Evolutionary conservation across 2,329 filamentous ascomycete genomes (phyloP).

Genomic region (Phoma sp.): DNA sequence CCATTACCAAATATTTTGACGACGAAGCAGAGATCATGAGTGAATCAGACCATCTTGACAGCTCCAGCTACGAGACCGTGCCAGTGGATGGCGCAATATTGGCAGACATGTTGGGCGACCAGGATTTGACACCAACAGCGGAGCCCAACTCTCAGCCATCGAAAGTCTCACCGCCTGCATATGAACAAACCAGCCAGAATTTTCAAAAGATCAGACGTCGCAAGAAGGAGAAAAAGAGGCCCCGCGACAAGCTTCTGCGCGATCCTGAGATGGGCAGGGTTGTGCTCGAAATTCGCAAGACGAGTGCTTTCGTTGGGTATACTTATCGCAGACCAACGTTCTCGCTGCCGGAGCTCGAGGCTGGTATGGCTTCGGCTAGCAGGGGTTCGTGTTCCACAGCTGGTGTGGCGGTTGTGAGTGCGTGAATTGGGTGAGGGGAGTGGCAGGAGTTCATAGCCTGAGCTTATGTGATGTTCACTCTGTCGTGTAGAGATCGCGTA

Average conservation of each 20-base stretch:
- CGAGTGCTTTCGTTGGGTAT: slow-evolving; percentile 86
- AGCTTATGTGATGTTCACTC: too few relatives aligned
- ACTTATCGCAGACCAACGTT: slow-evolving; percentile 69
- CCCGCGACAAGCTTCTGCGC: slow-evolving; percentile 83
- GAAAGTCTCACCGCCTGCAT: background rate
- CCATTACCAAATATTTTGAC: slow-evolving; percentile 84
- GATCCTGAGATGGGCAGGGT: slow-evolving; percentile 69
- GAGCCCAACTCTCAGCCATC: background rate
- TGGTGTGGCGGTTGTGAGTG: slow-evolving; percentile 18
- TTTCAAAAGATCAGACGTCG: slow-evolving; percentile 51
- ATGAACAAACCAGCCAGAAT: slow-evolving; percentile 9
- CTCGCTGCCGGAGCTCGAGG: slow-evolving; percentile 38
- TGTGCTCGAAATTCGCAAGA: slow-evolving; percentile 81
- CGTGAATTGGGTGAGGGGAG: slow-evolving; percentile 2
- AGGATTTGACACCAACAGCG: background rate
- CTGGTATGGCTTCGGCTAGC: slow-evolving; percentile 16
- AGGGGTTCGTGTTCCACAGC: background rate
- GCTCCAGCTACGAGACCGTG: slow-evolving; percentile 38
- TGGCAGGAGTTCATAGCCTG: too few relatives aligned
- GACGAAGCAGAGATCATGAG: slow-evolving; percentile 72
- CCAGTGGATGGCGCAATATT: slow-evolving; percentile 6
- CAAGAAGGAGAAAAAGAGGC: slow-evolving; percentile 73
- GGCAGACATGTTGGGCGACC: slow-evolving; percentile 2
- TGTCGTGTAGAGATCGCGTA: too few relatives aligned
- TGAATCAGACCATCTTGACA: slow-evolving; percentile 44